Evolutionary conservation across 2,329 filamentous ascomycete genomes (phyloP), one percentile per base, ranked within the genome.

Genomic region (Aspergillus fijiensis): DNA sequence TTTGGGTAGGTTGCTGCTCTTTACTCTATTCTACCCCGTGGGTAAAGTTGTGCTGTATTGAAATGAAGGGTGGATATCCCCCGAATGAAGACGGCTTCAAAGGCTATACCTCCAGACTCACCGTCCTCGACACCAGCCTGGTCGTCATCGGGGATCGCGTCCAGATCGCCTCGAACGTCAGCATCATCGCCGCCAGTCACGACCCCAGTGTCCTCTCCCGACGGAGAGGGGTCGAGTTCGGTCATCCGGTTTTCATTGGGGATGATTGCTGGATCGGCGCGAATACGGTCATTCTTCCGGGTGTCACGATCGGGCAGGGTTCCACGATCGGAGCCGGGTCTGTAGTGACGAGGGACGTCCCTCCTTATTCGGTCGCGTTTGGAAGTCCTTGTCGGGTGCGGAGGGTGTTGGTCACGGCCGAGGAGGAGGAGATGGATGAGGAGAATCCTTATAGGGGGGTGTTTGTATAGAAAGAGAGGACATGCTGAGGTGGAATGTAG

Each of bases 261-360:
- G 69, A 79, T 39, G 79, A 81, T 48, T 80, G 76, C 59, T 79
- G 81, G 81, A 80, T 84, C 59, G 81, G 81, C 0, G 81, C 77
- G 0, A 78, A 79, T 63, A 79, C 77, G 2, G 72, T 75, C 2
- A 75, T 80, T 49, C 62, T 80, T 5, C 75, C 78, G 0, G 77
- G 78, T 1, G 77, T 80, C 0, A 74, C 69, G 1, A 79, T 80
- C 50, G 78, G 78, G 0, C 63, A 74, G 25, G 78, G 78, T 0
- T 74, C 66, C 29, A 80, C 77, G 0, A 69, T 80, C 49, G 77
- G 74, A 3, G 76, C 78, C 0, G 72, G 72, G 0, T 71, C 72
- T 0, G 70, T 80, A 4, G 78, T 80, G 0, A 79, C 76, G 1
- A 76, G 70, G 63, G 67, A 72, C 55, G 69, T 72, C 45, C 69